Evolutionary conservation across 73 alveolate species (phyloP), one percentile per base, ranked within the genome.

Genomic region (Paramecium pentaurelia): DNA sequence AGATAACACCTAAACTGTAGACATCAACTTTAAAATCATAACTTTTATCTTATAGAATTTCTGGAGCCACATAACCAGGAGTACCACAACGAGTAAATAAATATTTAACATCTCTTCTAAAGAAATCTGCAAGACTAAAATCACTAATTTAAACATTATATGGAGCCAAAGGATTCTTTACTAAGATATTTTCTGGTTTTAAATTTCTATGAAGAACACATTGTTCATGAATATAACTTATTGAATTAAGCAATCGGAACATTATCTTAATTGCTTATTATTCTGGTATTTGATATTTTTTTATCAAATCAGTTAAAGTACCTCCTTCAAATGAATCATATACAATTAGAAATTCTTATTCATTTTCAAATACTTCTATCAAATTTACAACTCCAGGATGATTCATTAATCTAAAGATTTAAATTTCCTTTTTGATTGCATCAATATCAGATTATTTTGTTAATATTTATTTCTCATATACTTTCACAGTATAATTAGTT

Each of bases 341-440:
- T 18, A 95, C 93, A 30, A 96, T 86, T 49, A 83, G 88, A 16
- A 80, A 60, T 77, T 71, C 86, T 49, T 89, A 89, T 84, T 73
- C 86, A 86, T 95, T 93, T 92, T 96, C 98, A 93, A 87, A 96
- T 11, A 96, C 93, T 64, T 93, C 97, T 84, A 94, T 91, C 37
- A 96, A 58, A 68, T 94, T 93, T 22, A 96, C 95, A 4, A 96
- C 93, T 83, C 95, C 92, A 25, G 95, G 95, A 93, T 96, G 98
- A 40, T 93, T 94, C 45, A 96, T 86, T 90, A 88, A 71, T 93
- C 95, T 95, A 86, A 96, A 59, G 14, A 95, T 86, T 64, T 83
- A 91, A 16, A 96, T 96, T 87, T 96, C 98, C 8, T 96, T 95
- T 68, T 93, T 47, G 0, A 95, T 94, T 58, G 94, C 87, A 68